Percentiles rank a stretch among this genome's conserved stretches.
Conservation (phyloP, 345 rosid species). For the Crucihimalaya himalaica region DNA sequence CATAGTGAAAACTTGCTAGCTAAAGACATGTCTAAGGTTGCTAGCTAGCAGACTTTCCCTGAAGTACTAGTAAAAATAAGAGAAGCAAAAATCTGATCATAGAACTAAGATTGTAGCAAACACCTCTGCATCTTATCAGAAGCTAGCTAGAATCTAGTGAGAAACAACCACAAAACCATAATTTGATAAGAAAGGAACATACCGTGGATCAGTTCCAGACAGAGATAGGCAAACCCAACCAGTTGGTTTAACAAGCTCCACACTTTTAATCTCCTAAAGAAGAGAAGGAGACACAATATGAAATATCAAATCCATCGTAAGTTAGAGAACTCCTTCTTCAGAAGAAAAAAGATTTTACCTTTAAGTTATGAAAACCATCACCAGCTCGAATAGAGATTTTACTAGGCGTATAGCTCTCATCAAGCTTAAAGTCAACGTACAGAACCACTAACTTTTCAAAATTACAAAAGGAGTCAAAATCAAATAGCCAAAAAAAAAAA, state of each 20-base stretch:
- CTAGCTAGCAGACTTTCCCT: not conserved
- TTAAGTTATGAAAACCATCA: conserved; percentile 91
- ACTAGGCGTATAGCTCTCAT: conserved; percentile 91
- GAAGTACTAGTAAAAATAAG: not conserved
- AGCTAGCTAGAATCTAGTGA: conserved; percentile 1
- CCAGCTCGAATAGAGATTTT: conserved; percentile 87
- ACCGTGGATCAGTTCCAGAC: conserved; percentile 90
- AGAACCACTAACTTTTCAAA: conserved; percentile 64
- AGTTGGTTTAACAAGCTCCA: conserved; percentile 82
- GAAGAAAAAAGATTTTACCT: conserved; percentile 47
- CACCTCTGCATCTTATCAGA: not conserved
- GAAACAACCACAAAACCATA: not conserved
- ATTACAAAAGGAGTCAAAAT: conserved; percentile 1
- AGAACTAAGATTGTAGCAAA: conserved; percentile 12
- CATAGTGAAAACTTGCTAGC: conserved; percentile 11
- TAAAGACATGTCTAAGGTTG: not conserved
- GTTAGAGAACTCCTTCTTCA: not conserved
- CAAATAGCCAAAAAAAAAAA: not conserved
- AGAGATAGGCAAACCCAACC: conserved; percentile 83
- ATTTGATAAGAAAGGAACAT: conserved; percentile 20
- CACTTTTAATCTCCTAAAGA: conserved; percentile 76
- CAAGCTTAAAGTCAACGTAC: conserved; percentile 90
- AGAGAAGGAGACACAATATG: conserved; percentile 14
- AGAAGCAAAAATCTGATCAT: not conserved
- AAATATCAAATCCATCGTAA: not conserved